Evolutionary conservation across 352 stramenopile genomes (phyloP), one percentile per base, ranked within the genome.

Genomic region (Pythium sp.): DNA sequence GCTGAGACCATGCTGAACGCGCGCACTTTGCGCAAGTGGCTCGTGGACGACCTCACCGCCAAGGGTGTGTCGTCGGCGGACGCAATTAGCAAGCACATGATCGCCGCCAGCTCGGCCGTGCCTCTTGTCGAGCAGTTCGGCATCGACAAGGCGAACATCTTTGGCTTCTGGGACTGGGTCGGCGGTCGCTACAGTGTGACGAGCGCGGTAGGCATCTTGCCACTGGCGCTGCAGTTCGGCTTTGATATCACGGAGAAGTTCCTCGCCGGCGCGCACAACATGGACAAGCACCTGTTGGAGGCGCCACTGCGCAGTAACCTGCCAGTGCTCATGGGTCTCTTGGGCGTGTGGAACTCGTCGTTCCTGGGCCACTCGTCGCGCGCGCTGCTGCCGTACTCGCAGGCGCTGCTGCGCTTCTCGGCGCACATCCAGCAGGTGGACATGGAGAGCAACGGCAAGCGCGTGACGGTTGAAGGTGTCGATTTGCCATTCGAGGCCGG

Each of bases 381-480:
- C 54, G 95, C 92, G 18, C 72, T 99, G 67, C 82, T 99, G 66
- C 90, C 90, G 64, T 97, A 98, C 81, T 92, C 90, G 24, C 92
- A 99, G 79, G 91, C 97, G 43, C 83, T 99, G 49, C 74, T 97
- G 55, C 90, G 92, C 65, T 99, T 99, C 76, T 87, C 98, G 15
- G 94, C 96, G 2, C 93, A 99, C 81, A 98, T 99, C 72, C 97
- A 99, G 82, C 94, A 98, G 76, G 94, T 99, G 38, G 97, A 99
- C 80, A 99, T 99, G 97, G 97, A 99, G 81, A 97, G 82, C 77
- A 99, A 99, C 80, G 98, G 98, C 47, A 99, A 99, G 91, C 86
- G 96, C 54, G 97, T 99, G 60, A 93, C 84, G 5, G 74, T 98
- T 49, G 96, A 99, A 74, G 97, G 98, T 36, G 87, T 91, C 5